A percentile compares a stretch with the other conserved stretches of the same genome.
phyloP scores from a whole-genome alignment of 257 asterid species.

The Agastache rugosa region DNA sequence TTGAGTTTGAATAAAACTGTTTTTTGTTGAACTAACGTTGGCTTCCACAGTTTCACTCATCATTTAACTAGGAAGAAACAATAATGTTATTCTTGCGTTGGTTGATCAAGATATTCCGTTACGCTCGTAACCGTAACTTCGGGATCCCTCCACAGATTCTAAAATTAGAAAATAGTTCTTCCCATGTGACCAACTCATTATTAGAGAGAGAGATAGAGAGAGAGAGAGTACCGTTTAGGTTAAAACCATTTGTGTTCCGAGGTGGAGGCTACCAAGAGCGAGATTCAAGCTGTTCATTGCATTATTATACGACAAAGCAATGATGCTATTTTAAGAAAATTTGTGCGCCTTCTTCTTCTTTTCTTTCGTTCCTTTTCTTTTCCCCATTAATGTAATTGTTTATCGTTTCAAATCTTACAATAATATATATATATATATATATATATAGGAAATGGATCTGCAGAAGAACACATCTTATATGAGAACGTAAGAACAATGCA shows the following conservation, averaged over 20 bases:
- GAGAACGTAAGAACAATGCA: no score
- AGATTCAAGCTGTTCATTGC: not conserved
- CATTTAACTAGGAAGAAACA: not conserved
- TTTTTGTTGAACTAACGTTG: not conserved
- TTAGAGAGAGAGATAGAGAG: not conserved
- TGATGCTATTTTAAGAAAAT: not conserved
- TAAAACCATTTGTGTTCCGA: not conserved
- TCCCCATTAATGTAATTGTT: not conserved
- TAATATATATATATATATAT: no score
- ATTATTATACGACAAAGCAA: not conserved
- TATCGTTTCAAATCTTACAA: not conserved
- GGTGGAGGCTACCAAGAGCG: not conserved
- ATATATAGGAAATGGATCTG: no score
- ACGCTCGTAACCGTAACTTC: constrained; percentile 16
- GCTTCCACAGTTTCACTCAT: no score
- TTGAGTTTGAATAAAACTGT: not conserved
- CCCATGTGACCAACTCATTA: constrained; percentile 15
- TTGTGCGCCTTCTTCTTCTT: not conserved
- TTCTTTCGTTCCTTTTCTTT: not conserved
- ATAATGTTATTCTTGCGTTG: not conserved
- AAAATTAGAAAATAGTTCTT: not conserved
- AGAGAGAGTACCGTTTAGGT: not conserved
- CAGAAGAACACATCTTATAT: no score
- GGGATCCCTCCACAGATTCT: constrained; percentile 30
- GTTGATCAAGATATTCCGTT: not conserved